These are phyloP conservation scores for Rhododendron griersonianum DNA, from an alignment of 148 eudicot species.

Conservation along the genomic window DNA sequence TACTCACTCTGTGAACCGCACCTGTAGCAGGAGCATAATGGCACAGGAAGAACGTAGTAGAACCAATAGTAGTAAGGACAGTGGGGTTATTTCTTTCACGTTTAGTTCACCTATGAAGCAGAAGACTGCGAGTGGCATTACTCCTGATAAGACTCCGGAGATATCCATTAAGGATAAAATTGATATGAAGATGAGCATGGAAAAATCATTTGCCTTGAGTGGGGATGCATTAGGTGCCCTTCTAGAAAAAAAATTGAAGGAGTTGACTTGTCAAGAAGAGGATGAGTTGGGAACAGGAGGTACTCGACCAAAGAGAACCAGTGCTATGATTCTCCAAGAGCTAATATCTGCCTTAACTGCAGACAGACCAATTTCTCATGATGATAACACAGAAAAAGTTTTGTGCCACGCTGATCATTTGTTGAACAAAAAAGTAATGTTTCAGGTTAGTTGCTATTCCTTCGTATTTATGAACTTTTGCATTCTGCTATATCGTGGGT, in stretches of 20 bases:
- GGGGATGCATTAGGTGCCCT: constrained; percentile 72
- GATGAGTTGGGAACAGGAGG: constrained; percentile 48
- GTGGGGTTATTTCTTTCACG: constrained; percentile 39
- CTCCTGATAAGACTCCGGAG: constrained; percentile 12
- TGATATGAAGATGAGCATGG: constrained; percentile 20
- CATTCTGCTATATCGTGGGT: background rate
- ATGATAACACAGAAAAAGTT: constrained; percentile 20
- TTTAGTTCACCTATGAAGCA: constrained; percentile 53
- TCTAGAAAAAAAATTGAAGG: constrained; percentile 69
- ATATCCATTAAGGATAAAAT: constrained; percentile 16
- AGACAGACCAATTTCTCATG: constrained; percentile 40
- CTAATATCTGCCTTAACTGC: constrained; percentile 69
- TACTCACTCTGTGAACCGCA: constrained; percentile 16
- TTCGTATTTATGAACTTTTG: background rate
- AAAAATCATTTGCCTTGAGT: constrained; percentile 31
- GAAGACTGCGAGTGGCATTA: constrained; percentile 15
- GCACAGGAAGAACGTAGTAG: constrained; percentile 23
- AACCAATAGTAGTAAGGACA: constrained; percentile 18
- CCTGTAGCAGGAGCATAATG: constrained; percentile 21
- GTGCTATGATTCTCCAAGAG: constrained; percentile 85
- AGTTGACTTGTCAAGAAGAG: constrained; percentile 62
- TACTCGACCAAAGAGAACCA: constrained; percentile 46
- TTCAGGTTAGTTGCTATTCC: constrained; percentile 22
- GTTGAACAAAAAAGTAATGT: constrained; percentile 4
- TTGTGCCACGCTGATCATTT: constrained; percentile 1